phyloP scores from a whole-genome alignment of 2,329 filamentous ascomycete genomes.

The Colletotrichum tropicale region DNA sequence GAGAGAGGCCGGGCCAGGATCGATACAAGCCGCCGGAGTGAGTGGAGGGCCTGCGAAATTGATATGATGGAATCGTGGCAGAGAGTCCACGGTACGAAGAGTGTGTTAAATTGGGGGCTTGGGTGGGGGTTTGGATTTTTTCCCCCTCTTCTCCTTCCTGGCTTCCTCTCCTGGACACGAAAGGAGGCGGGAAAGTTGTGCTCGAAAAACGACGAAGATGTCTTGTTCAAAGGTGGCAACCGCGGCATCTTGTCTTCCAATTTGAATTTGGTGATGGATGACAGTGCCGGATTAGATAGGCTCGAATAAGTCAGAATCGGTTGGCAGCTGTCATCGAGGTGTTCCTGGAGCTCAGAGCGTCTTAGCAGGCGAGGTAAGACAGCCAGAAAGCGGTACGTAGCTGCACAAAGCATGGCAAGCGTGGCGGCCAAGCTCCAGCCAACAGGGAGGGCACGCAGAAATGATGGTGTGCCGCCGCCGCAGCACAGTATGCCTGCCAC shows the following conservation, averaged over 20 bases:
- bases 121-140: neutral
- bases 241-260: neutral
- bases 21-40: neutral
- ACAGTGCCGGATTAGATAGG: neutral
- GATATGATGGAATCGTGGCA: neutral
- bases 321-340: neutral
- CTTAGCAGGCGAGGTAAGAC: neutral
- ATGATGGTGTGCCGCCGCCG: neutral
- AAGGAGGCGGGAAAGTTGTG: neutral
- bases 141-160: neutral
- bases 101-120: neutral
- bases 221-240: neutral
- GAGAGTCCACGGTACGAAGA: neutral
- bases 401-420: neutral
- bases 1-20: neutral
- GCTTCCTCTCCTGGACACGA: neutral
- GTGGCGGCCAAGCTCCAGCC: slow-evolving; percentile 7
- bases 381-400: neutral
- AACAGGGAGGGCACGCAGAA: neutral
- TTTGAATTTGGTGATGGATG: neutral
- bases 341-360: neutral
- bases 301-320: neutral
- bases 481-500: neutral
- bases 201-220: neutral
- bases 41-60: slow-evolving; percentile 4